Conservation (phyloP, 2,329 filamentous ascomycete species). For the Neonectria hederae region DNA sequence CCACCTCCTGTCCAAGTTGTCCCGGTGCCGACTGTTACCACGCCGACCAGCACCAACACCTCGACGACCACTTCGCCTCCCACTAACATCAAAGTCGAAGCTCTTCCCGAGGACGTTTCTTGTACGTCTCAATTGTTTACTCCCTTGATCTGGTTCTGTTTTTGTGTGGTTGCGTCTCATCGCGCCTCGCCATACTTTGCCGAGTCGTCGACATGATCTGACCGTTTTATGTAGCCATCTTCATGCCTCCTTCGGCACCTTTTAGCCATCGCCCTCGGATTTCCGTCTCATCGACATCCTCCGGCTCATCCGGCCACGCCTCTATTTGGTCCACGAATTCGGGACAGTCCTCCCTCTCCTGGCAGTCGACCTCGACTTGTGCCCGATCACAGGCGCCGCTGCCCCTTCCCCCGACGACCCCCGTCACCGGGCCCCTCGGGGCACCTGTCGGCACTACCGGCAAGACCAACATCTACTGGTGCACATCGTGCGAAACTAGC, state of each 20-base stretch:
- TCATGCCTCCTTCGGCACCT: constrained; percentile 49
- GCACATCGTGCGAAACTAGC: constrained; percentile 69
- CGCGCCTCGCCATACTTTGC: neutral
- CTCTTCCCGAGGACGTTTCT: constrained; percentile 42
- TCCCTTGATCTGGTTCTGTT: neutral
- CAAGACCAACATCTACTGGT: constrained; percentile 63
- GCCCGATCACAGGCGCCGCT: constrained; percentile 50
- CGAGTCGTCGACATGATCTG: constrained; percentile 28
- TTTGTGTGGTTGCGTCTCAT: neutral
- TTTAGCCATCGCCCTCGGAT: constrained; percentile 55
- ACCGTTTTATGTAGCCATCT: constrained; percentile 42
- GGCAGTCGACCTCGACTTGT: constrained; percentile 47
- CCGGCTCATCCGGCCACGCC: constrained; percentile 59
- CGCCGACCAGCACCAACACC: constrained; percentile 30
- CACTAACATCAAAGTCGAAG: constrained; percentile 45
- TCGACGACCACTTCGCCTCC: constrained; percentile 39
- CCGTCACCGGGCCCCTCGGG: constrained; percentile 46
- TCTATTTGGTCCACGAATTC: constrained; percentile 57
- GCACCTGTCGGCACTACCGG: constrained; percentile 43
- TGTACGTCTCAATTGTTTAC: constrained; percentile 32
- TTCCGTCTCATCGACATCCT: constrained; percentile 61
- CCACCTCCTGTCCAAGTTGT: constrained; percentile 41
- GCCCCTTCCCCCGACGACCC: constrained; percentile 47
- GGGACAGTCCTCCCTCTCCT: constrained; percentile 52
- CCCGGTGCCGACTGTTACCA: constrained; percentile 33